Percentiles rank a stretch among this genome's conserved stretches.
These are phyloP conservation scores for Gardenia jasminoides DNA, from an alignment of 257 asterid genomes.

Conservation along the genomic window DNA sequence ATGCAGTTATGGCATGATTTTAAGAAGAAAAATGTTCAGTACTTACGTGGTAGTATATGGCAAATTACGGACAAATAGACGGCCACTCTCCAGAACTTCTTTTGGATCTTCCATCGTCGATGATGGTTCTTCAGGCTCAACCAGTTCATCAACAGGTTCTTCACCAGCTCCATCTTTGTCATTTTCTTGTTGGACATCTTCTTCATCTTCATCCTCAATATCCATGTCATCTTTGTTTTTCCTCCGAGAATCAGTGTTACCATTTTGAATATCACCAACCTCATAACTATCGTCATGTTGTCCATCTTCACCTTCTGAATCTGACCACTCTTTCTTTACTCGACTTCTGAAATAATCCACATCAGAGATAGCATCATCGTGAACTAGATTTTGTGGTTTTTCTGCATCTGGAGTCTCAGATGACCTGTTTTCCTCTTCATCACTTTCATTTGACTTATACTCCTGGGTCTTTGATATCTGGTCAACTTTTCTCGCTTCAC, in stretches of 20 bases:
- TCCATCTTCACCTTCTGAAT: constrained; percentile 58
- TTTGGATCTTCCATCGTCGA: constrained; percentile 41
- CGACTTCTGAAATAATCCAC: constrained; percentile 75
- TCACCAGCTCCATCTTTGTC: constrained; percentile 35
- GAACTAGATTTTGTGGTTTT: constrained; percentile 32
- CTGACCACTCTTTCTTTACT: constrained; percentile 66
- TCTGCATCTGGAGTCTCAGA: constrained; percentile 33
- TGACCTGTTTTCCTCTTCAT: constrained; percentile 34
- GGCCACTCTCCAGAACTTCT: constrained; percentile 57
- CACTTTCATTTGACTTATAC: constrained; percentile 27
- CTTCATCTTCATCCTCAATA: constrained; percentile 31
- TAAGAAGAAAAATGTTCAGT: neutral
- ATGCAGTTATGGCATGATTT: neutral
- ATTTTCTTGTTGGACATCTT: constrained; percentile 31
- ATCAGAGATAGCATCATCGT: constrained; percentile 58
- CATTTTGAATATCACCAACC: constrained; percentile 29
- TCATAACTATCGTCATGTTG: constrained; percentile 27
- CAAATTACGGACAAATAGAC: constrained; percentile 81
- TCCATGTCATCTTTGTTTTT: constrained; percentile 24
- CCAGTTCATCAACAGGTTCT: constrained; percentile 29
- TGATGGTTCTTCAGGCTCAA: constrained; percentile 35
- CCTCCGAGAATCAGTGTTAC: constrained; percentile 21
- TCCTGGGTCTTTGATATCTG: constrained; percentile 24
- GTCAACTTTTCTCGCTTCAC: constrained; percentile 28
- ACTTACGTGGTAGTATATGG: constrained; percentile 83